phyloP scores from a whole-genome alignment of 495 filamentous ascomycete genomes.

The Penicillium canariense region DNA sequence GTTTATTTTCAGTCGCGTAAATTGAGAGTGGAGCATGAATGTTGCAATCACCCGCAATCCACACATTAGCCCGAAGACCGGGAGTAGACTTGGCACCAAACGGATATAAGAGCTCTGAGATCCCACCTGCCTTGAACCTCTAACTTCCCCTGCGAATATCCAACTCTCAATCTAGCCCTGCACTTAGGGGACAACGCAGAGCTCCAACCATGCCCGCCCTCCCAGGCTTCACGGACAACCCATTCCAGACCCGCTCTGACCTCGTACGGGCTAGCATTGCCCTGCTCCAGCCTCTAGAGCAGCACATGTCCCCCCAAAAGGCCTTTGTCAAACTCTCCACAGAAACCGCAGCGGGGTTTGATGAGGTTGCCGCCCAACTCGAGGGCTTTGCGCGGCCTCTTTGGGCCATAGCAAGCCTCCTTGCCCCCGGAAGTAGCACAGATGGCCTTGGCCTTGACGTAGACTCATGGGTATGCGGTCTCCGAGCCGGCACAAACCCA shows the following conservation, averaged over 20 bases:
- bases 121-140: too few species aligned
- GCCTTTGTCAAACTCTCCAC: conserved; percentile 1
- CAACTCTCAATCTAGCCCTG: not conserved
- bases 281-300: not conserved
- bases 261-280: not conserved
- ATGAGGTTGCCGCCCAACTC: not conserved
- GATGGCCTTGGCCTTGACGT: not conserved
- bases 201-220: conserved; percentile 1
- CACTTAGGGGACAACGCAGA: not conserved
- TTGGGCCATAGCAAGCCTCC: not conserved
- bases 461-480: not conserved
- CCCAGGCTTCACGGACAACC: conserved; percentile 3
- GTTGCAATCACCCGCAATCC: not conserved
- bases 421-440: not conserved
- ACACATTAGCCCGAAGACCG: not conserved
- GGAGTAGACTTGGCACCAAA: not conserved
- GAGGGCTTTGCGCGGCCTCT: conserved; percentile 9
- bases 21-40: not conserved
- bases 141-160: not conserved
- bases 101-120: not conserved
- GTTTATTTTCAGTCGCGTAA: not conserved
- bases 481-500: conserved; percentile 3
- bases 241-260: not conserved
- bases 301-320: not conserved
- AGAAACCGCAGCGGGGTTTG: not conserved